A percentile compares a stretch with the other conserved stretches of the same genome.
Conservation (phyloP, 192 early-diverging fungal genomes). For the Diversispora eburnea region DNA sequence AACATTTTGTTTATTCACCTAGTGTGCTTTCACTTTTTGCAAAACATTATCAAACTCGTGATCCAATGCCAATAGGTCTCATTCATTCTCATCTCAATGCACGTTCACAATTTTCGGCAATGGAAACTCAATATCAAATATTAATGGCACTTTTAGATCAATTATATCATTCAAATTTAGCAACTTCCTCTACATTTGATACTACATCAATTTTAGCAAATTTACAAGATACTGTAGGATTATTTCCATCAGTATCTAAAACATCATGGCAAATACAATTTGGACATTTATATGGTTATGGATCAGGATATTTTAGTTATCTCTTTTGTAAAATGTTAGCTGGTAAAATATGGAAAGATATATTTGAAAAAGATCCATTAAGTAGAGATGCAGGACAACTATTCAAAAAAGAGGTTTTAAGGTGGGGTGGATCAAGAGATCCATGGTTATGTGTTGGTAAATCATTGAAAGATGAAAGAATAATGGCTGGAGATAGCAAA, state of each 20-base stretch:
- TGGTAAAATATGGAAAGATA: slow-evolving; percentile 65
- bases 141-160: slow-evolving; percentile 92
- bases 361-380: slow-evolving; percentile 66
- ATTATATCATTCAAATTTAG: slow-evolving; percentile 68
- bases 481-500: slow-evolving; percentile 54
- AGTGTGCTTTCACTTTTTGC: slow-evolving; percentile 72
- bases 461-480: slow-evolving; percentile 55
- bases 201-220: slow-evolving; percentile 54
- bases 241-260: slow-evolving; percentile 66
- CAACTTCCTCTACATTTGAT: slow-evolving; percentile 47
- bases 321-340: slow-evolving; percentile 84
- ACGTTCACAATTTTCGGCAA: slow-evolving; percentile 55
- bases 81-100: slow-evolving; percentile 52
- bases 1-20: slow-evolving; percentile 79
- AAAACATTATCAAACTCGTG: slow-evolving; percentile 67
- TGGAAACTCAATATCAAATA: slow-evolving; percentile 85
- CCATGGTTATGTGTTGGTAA: slow-evolving; percentile 78
- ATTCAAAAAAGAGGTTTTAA: slow-evolving; percentile 69
- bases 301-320: slow-evolving; percentile 94
- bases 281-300: slow-evolving; percentile 87
- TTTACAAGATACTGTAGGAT: slow-evolving; percentile 58
- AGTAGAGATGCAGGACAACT: slow-evolving; percentile 61
- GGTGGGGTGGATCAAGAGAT: slow-evolving; percentile 92
- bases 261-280: slow-evolving; percentile 92
- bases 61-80: slow-evolving; percentile 53